Evolutionary conservation across 2,329 filamentous ascomycete species (phyloP).

Genomic region (Neurospora sp.): DNA sequence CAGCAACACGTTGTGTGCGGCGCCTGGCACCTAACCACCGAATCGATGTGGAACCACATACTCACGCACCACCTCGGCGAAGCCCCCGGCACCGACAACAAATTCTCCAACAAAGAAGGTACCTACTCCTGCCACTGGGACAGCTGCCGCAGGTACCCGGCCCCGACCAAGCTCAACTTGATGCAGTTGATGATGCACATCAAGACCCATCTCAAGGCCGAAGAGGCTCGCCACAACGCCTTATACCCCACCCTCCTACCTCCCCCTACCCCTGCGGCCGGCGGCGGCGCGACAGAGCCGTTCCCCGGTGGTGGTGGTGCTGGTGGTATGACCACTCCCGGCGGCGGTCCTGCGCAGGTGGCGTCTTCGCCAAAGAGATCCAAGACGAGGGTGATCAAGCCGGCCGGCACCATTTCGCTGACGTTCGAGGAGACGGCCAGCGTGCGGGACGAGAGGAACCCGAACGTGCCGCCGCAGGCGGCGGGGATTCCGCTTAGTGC

Average conservation of each 20-base stretch:
- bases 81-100: conserved; percentile 41
- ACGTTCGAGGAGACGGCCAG: conserved; percentile 46
- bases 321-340: not conserved
- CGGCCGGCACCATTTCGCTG: conserved; percentile 45
- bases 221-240: conserved; percentile 14
- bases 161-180: conserved; percentile 34
- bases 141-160: conserved; percentile 48
- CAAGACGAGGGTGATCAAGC: conserved; percentile 37
- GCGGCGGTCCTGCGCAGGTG: not conserved
- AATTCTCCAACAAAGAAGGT: conserved; percentile 44
- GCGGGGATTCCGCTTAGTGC: conserved; percentile 72
- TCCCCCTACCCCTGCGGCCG: not conserved
- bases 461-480: conserved; percentile 49
- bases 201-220: conserved; percentile 47
- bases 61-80: conserved; percentile 52
- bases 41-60: conserved; percentile 65
- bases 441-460: conserved; percentile 47
- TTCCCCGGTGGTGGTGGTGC: not conserved
- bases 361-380: conserved; percentile 21
- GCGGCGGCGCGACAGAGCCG: not conserved
- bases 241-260: not conserved
- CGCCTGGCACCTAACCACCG: conserved; percentile 50
- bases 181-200: conserved; percentile 51
- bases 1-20: conserved; percentile 38
- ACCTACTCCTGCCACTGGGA: conserved; percentile 57